Base-by-base conservation (phyloP, 2,329 filamentous ascomycete species). In the Exserohilum rostratum region DNA sequence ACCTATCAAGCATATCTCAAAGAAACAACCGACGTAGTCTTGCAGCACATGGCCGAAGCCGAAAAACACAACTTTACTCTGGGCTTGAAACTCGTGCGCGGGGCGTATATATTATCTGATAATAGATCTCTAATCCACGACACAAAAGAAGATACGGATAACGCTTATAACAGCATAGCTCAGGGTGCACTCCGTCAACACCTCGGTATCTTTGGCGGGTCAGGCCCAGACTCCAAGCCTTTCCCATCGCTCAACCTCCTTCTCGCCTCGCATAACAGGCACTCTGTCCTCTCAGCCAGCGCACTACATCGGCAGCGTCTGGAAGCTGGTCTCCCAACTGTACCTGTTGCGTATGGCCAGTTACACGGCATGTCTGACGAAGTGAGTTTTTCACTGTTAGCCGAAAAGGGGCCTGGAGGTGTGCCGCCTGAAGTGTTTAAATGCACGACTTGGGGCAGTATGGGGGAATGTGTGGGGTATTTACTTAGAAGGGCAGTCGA, bases 331-430 rank as follows among this genome's bases (percentile, higher is more conserved):
- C 68, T 82, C 29, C 69, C 75, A 2, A 78, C 78, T 3, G 79
- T 83, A 1, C 77, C 80, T 1, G 75, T 85, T n/a, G 75, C 76
- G 3, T 92, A 90, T 72, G 90, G 89, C 2, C 93, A 97, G 77
- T 84, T 97, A 1, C 90, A 95, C 79, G 93, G 93, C 30, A 98
- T 98, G 93, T 93, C 93, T 0, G 93, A 97, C 66, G 93, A 97
- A 71, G 87, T 97, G 43, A 92, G 89, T 58, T 83, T 83, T 55
- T 78, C 70, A 22, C 50, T 74, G 13, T 51, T 72, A 34, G 60
- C 60, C 6, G 60, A 71, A 53, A 62, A 56, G 31, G 57, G 55
- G 9, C 59, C 50, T 3, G 57, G 60, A 31, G 62, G 61, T 2
- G 77, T 80, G 44, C 61, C 68, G 6, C 79, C 80, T 38, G 77